Conservation (phyloP, 768 basidiomycete genomes). For the Leccinum rimulosum region DNA sequence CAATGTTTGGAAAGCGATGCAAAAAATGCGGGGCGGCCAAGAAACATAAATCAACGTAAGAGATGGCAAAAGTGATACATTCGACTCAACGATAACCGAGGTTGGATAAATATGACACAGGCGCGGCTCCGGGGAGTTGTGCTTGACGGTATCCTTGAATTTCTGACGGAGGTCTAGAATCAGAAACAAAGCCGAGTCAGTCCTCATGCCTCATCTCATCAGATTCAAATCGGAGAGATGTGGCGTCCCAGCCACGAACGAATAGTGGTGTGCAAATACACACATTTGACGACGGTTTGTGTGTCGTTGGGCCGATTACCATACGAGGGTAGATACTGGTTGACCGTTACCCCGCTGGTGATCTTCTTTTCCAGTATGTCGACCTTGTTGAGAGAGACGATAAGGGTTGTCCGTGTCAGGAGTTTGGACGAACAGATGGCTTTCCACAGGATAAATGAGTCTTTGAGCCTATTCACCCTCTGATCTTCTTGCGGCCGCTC, state of each 20-base stretch:
- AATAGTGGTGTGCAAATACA: constrained; percentile 18
- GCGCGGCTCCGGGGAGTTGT: constrained; percentile 53
- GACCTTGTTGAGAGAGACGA: constrained; percentile 67
- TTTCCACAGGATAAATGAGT: constrained; percentile 71
- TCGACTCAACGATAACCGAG: constrained; percentile 58
- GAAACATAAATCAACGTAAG: background rate
- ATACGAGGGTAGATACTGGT: constrained; percentile 60
- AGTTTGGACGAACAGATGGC: constrained; percentile 65
- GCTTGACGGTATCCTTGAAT: constrained; percentile 63
- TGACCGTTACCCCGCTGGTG: constrained; percentile 53
- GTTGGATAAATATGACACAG: constrained; percentile 66
- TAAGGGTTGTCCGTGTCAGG: constrained; percentile 55
- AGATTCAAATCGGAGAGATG: background rate
- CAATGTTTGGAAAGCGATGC: constrained; percentile 37
- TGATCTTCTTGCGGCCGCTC: constrained; percentile 69
- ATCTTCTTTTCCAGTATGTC: constrained; percentile 69
- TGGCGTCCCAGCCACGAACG: background rate
- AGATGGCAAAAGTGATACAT: background rate
- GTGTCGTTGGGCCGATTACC: constrained; percentile 69
- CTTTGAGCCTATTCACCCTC: constrained; percentile 68
- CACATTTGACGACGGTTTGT: constrained; percentile 61
- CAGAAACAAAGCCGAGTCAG: background rate
- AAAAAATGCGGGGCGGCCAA: background rate
- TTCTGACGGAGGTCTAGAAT: constrained; percentile 60
- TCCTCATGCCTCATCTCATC: background rate